These are phyloP conservation scores for Ophiorrhiza pumila DNA, from an alignment of 257 asterid genomes.

Conservation along the genomic window DNA sequence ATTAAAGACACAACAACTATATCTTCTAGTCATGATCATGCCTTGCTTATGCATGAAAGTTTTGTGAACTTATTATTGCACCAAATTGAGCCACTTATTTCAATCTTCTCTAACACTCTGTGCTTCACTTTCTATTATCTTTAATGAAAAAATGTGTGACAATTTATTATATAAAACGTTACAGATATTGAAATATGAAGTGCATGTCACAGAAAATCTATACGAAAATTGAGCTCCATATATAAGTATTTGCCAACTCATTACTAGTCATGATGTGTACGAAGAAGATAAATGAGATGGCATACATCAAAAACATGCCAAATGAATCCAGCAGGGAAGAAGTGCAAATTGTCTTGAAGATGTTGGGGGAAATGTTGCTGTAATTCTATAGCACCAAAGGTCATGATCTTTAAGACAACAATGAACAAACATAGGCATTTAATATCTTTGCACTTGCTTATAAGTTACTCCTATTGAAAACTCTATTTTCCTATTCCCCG, in stretches of 20 bases:
- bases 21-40: neutral
- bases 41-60: neutral
- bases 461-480: slow-evolving; percentile 23
- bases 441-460: slow-evolving; percentile 6
- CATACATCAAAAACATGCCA: slow-evolving; percentile 15
- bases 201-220: no score
- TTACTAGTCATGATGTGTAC: no score
- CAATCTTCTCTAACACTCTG: no score
- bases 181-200: no score
- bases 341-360: slow-evolving; percentile 2
- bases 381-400: neutral
- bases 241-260: slow-evolving; percentile 7
- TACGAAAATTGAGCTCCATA: neutral
- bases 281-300: neutral
- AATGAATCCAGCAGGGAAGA: slow-evolving; percentile 17
- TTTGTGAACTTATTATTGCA: no score
- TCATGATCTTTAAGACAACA: neutral
- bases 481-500: neutral
- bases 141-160: no score
- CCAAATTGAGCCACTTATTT: no score
- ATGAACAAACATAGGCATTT: neutral
- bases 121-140: no score
- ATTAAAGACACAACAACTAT: neutral
- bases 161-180: no score
- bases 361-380: slow-evolving; percentile 4